Percentiles rank a stretch among this genome's conserved stretches.
Evolutionary conservation across 257 asterid species (phyloP).

Genomic region (Solanum neorickii): DNA sequence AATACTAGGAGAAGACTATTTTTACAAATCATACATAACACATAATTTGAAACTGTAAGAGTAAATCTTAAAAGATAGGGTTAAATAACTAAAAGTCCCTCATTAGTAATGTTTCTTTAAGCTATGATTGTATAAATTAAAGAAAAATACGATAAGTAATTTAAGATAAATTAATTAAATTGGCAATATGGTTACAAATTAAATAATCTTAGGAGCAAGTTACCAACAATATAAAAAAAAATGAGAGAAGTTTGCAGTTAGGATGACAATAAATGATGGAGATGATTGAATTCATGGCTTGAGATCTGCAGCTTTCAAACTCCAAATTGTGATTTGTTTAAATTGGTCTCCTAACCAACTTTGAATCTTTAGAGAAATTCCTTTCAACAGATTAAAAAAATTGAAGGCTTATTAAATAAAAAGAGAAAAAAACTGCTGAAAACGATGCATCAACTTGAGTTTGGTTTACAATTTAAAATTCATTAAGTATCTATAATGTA

Average conservation of each 20-base stretch:
- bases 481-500: no score
- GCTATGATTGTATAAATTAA: background rate
- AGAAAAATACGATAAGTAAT: background rate
- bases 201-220: background rate
- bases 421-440: background rate
- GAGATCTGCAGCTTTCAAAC: background rate
- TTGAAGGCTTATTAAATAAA: background rate
- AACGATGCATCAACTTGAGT: constrained; percentile 3
- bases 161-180: background rate
- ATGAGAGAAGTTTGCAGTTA: background rate
- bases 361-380: background rate
- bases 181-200: background rate
- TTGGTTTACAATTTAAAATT: no score
- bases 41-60: no score
- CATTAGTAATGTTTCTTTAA: background rate
- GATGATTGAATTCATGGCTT: background rate
- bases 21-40: no score
- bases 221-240: background rate
- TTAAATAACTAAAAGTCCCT: background rate
- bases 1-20: no score
- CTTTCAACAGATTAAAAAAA: background rate
- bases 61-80: background rate
- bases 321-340: background rate
- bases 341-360: background rate
- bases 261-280: background rate